Base-by-base conservation (phyloP, 306 rosid genomes). In the Casuarina glauca region DNA sequence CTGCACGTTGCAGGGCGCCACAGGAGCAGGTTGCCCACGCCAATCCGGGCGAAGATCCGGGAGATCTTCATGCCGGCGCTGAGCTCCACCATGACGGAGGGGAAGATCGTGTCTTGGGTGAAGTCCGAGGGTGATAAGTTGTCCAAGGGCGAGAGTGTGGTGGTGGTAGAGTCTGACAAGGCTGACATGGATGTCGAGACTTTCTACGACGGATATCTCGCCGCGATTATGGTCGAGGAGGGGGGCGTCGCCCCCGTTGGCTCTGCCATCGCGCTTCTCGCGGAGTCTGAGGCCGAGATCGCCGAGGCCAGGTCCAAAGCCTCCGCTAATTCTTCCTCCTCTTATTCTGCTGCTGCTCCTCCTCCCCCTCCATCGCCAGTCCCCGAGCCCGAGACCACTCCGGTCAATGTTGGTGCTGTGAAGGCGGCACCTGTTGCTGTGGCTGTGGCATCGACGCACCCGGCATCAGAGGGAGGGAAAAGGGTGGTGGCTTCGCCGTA, bases 161-260 rank as follows among this genome's bases (percentile, higher is more conserved):
- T 93, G 54, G 99, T 96, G 12, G 99, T 96, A 7, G 99, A 96
- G 82, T 96, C 99, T 67, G 99, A 96, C 35, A 96, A 96, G 84
- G 98, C 99, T 42, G 99, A 96, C 78, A 96, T 95, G 99, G 99
- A 95, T 50, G 99, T 95, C 17, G 99, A 95, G 81, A 95, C 97
- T 6, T 95, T 95, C 88, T 93, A 96, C 82, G 99, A 96, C 48
- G 99, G 99, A 0, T 91, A 86, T 55, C 84, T 96, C 71, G 99
- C 98, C 9, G 97, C 99, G 1, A 96, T 96, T 81, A 88, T 96
- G 84, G 99, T 96, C 32, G 96, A 93, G 4, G 99, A 96, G 69
- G 99, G 98, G 26, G 91, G 84, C 36, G 87, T 89, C 13, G 99
- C 99, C 1, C 51, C 91, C 7, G 99, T 96, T 2, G 99, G 99